phyloP scores from a whole-genome alignment of 2,329 filamentous ascomycete species.

The Didymellaceae sp. region DNA sequence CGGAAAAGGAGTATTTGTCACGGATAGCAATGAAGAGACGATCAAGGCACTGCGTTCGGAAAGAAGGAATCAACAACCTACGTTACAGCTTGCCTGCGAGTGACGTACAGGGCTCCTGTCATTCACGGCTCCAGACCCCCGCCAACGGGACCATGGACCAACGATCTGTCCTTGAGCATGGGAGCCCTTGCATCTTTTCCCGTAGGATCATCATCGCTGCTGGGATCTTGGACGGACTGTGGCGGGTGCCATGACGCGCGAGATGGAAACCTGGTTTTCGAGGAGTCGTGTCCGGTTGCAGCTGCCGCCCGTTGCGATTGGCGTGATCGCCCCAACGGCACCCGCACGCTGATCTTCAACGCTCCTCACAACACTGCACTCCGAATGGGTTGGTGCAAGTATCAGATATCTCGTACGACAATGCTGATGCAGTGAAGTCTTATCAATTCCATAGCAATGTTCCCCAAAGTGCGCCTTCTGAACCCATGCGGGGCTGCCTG shows the following conservation, averaged over 20 bases:
- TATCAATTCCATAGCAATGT: no score
- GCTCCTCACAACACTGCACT: not conserved
- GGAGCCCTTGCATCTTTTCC: conserved; percentile 28
- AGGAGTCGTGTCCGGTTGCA: conserved; percentile 18
- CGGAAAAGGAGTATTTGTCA: not conserved
- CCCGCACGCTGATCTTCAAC: conserved; percentile 7
- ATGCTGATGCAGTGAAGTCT: no score
- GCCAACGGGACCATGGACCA: conserved; percentile 15
- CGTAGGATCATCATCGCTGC: conserved; percentile 21
- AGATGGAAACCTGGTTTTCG: conserved; percentile 35
- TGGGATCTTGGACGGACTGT: conserved; percentile 13
- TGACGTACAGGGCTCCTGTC: conserved; percentile 19
- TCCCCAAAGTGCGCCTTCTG: no score
- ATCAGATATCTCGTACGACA: not conserved
- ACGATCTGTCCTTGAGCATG: conserved; percentile 24
- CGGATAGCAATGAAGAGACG: not conserved
- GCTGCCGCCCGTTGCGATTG: conserved; percentile 18
- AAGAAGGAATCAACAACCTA: conserved; percentile 8
- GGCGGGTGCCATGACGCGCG: conserved; percentile 10
- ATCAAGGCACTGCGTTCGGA: conserved; percentile 1
- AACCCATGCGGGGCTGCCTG: not conserved
- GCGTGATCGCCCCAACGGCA: conserved; percentile 3
- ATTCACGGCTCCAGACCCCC: conserved; percentile 12
- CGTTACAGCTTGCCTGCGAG: conserved; percentile 6
- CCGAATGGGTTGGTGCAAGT: not conserved